A percentile compares a stretch with the other conserved stretches of the same genome.
These are phyloP conservation scores for Zygnema circumcarinatum DNA, from an alignment of 139 green algal genomes.

Conservation along the genomic window DNA sequence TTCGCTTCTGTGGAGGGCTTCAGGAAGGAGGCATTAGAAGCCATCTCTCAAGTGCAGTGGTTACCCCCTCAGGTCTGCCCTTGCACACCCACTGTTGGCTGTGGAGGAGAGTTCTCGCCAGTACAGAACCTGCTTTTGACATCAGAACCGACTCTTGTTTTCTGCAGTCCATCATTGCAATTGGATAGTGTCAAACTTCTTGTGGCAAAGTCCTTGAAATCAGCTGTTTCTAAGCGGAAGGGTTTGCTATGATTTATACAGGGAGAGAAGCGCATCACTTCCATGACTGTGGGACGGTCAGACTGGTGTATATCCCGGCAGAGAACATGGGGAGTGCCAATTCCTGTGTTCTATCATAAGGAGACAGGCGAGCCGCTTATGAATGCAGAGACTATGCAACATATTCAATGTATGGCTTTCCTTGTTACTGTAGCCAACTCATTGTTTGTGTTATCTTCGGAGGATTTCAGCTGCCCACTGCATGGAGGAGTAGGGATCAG, in stretches of 20 bases:
- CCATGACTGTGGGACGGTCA: slow-evolving; percentile 87
- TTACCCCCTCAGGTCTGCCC: slow-evolving; percentile 69
- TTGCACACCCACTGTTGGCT: too few species aligned
- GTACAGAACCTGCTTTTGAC: too few species aligned
- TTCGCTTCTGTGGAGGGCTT: slow-evolving; percentile 91
- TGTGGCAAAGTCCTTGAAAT: too few species aligned
- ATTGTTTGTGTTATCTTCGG: too few species aligned
- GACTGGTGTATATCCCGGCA: slow-evolving; percentile 99
- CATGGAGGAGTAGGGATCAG: not conserved
- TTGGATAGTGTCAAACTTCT: too few species aligned
- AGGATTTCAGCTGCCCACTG: not conserved
- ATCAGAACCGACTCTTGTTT: too few species aligned
- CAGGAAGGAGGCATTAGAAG: slow-evolving; percentile 73
- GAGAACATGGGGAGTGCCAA: slow-evolving; percentile 95
- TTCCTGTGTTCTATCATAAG: slow-evolving; percentile 95
- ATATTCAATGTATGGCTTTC: slow-evolving; percentile 75
- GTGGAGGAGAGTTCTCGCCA: too few species aligned
- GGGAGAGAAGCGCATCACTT: slow-evolving; percentile 71
- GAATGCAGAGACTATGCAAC: slow-evolving; percentile 83
- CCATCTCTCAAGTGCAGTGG: slow-evolving; percentile 82
- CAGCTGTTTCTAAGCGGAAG: too few species aligned
- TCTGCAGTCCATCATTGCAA: too few species aligned
- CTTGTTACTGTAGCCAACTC: too few species aligned
- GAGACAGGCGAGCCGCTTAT: slow-evolving; percentile 90
- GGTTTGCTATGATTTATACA: too few species aligned